Evolutionary conservation across 2,329 filamentous ascomycete species (phyloP), one percentile per base, ranked within the genome.

Genomic region (Colletotrichum tanaceti): DNA sequence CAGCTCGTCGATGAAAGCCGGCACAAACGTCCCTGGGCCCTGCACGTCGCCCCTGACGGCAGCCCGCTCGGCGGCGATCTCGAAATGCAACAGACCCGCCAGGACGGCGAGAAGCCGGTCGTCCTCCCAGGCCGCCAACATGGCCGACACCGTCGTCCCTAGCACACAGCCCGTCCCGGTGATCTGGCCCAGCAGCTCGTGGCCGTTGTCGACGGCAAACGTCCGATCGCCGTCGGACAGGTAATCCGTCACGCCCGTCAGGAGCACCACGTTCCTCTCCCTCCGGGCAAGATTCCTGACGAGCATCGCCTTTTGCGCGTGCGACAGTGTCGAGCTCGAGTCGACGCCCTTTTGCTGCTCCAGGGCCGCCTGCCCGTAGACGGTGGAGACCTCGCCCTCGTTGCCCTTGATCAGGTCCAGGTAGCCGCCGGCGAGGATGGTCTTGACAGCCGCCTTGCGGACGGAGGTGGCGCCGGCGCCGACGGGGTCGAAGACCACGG

Each of bases 331-430:
- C 76, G 73, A 89, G 4, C 86, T 87, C 71, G 90, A 93, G 79
- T 98, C 95, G 13, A 98, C 95, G 57, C 95, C 95, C 50, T 91
- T 89, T 79, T 98, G 95, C 71, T 89, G 87, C 2, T 83, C 70
- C 14, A 63, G 39, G 54, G 47, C 68, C 64, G 47, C 70, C 72
- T 86, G 83, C 49, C 91, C 91, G 46, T 86, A 87, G 0, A 95
- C 89, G 3, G 92, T 90, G 55, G 87, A 84, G 70, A 98, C 94
- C 79, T 98, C 96, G 62, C 91, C 89, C 77, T 97, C 93, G 79
- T 98, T 98, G 57, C 95, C 95, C 77, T 98, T 98, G 79, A 98
- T 94, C 49, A 98, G 84, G 77, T 93, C 89, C 74, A 97, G 92
- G 78, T 93, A 93, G 46, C 93, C 94, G 3, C 84, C 85, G 0